Conservation (phyloP, 441 rosid species). For the Cnidoscolus chayamansa region DNA sequence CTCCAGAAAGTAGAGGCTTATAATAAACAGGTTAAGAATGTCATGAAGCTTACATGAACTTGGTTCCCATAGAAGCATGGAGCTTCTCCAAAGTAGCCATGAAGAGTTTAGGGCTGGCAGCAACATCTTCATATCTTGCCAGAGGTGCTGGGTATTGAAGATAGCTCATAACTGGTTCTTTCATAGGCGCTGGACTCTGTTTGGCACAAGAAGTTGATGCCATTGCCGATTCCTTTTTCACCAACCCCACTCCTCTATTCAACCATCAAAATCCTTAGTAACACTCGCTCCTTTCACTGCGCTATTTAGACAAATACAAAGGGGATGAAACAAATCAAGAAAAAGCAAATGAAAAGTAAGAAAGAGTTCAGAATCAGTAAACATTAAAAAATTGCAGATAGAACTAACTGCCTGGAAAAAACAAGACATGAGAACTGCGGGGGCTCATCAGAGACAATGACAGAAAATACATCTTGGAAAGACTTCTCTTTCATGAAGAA, state of each 20-base stretch:
- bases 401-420: conserved; percentile 21
- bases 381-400: conserved; percentile 20
- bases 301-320: conserved; percentile 1
- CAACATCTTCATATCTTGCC: conserved; percentile 69
- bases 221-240: conserved; percentile 43
- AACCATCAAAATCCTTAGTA: conserved; percentile 34
- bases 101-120: conserved; percentile 53
- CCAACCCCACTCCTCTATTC: conserved; percentile 22
- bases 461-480: not conserved
- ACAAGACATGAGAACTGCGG: conserved; percentile 11
- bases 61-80: conserved; percentile 76
- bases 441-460: conserved; percentile 15
- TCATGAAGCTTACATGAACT: conserved; percentile 63
- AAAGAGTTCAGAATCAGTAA: conserved; percentile 21
- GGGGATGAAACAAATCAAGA: not conserved
- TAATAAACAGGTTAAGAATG: not conserved
- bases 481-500: too few species aligned
- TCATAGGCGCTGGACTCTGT: conserved; percentile 50
- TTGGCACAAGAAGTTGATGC: conserved; percentile 73
- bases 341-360: not conserved
- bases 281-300: conserved; percentile 27
- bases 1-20: not conserved
- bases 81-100: conserved; percentile 70
- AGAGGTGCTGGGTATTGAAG: conserved; percentile 53
- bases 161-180: conserved; percentile 40